Evolutionary conservation across 1,284 basidiomycete genomes (phyloP).

Genomic region (Rhizoctonia solani): DNA sequence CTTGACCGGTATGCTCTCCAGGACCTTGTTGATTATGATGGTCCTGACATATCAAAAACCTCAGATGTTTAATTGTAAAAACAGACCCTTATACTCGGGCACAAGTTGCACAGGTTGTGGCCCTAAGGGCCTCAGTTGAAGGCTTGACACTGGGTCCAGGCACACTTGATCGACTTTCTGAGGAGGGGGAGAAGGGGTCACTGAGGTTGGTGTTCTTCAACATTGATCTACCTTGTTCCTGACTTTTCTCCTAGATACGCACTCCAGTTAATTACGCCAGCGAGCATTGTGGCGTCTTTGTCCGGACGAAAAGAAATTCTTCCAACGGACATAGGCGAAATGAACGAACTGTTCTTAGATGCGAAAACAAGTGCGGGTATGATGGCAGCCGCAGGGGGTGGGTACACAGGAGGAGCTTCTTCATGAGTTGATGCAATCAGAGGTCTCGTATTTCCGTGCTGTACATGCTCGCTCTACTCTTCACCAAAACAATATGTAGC

Average conservation of each 20-base stretch:
- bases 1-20: slow-evolving; percentile 75
- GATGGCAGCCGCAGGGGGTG: slow-evolving; percentile 52
- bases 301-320: slow-evolving; percentile 81
- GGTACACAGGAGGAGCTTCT: slow-evolving; percentile 17
- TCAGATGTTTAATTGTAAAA: slow-evolving; percentile 93
- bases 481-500: not conserved
- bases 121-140: slow-evolving; percentile 84
- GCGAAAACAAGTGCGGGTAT: slow-evolving; percentile 77
- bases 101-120: slow-evolving; percentile 87
- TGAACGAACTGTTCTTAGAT: slow-evolving; percentile 93
- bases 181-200: slow-evolving; percentile 82
- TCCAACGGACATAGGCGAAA: slow-evolving; percentile 86
- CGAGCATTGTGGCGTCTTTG: slow-evolving; percentile 82
- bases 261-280: slow-evolving; percentile 89
- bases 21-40: not conserved
- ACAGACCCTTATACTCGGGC: slow-evolving; percentile 84
- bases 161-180: slow-evolving; percentile 80
- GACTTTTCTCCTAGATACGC: slow-evolving; percentile 66
- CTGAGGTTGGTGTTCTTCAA: slow-evolving; percentile 61
- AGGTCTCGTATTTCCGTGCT: not conserved
- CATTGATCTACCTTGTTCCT: slow-evolving; percentile 18
- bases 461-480: not conserved
- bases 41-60: slow-evolving; percentile 33
- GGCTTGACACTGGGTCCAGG: slow-evolving; percentile 76
- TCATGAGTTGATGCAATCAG: not conserved